Conservation (phyloP, 2,329 filamentous ascomycete species). For the Aspergillus cejpii region DNA sequence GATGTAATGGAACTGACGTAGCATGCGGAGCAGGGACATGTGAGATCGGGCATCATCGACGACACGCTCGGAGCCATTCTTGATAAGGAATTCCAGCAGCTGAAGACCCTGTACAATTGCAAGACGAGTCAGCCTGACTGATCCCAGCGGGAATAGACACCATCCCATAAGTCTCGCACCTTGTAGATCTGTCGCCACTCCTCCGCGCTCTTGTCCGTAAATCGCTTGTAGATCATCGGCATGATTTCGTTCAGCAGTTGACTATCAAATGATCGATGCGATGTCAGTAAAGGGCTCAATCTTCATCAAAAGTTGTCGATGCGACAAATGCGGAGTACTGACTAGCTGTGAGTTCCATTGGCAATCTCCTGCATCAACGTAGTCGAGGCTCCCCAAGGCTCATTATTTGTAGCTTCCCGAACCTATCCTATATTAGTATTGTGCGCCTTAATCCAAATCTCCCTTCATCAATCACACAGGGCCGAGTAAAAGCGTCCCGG, state of each 20-base stretch:
- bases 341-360: conserved; percentile 98
- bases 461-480: conserved; percentile 3
- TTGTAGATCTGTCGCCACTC: conserved; percentile 99
- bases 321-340: conserved; percentile 37
- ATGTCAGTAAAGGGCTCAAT: conserved; percentile 9
- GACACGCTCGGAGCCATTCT: conserved; percentile 94
- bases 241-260: conserved; percentile 98
- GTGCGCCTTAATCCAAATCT: conserved; percentile 2
- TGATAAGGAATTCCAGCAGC: conserved; percentile 92
- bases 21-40: conserved; percentile 92
- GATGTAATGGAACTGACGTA: conserved; percentile 96
- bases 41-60: conserved; percentile 96
- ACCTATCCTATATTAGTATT: conserved; percentile 51
- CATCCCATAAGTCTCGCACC: conserved; percentile 40
- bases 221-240: conserved; percentile 99
- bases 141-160: not conserved
- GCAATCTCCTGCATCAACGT: conserved; percentile 96
- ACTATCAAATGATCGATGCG: conserved; percentile 45
- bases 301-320: not conserved
- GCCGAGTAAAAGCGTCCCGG: conserved; percentile 3
- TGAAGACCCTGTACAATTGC: conserved; percentile 57
- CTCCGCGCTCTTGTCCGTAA: conserved; percentile 95
- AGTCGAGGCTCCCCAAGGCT: conserved; percentile 85
- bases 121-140: not conserved
- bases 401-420: conserved; percentile 96